Evolutionary conservation across 2,329 filamentous ascomycete genomes (phyloP).

Genomic region (Cladosporium halotolerans): DNA sequence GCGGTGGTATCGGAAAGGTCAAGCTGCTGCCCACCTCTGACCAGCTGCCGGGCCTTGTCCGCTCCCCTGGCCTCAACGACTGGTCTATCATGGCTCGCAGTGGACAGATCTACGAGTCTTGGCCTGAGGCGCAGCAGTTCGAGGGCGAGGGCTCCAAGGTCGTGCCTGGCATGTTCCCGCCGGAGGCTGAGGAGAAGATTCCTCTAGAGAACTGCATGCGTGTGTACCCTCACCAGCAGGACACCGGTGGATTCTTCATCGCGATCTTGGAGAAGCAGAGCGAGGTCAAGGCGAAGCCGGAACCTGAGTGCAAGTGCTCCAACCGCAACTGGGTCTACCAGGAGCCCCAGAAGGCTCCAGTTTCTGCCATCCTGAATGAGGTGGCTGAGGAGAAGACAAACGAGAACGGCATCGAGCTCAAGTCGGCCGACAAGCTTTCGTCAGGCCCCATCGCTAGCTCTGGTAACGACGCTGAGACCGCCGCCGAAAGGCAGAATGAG

Average conservation of each 20-base stretch:
- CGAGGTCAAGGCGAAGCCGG: slow-evolving; percentile 73
- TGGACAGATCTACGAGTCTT: slow-evolving; percentile 70
- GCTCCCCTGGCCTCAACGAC: slow-evolving; percentile 66
- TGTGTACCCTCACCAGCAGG: slow-evolving; percentile 90
- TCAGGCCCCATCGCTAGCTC: slow-evolving; percentile 10
- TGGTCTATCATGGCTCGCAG: slow-evolving; percentile 93
- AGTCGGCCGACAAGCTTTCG: slow-evolving; percentile 12
- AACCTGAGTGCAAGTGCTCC: slow-evolving; percentile 49
- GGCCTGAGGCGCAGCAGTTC: slow-evolving; percentile 57
- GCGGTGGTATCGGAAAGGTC: slow-evolving; percentile 75
- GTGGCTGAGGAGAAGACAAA: slow-evolving; percentile 17
- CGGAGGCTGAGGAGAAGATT: slow-evolving; percentile 52
- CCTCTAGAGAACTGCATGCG: slow-evolving; percentile 87
- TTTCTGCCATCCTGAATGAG: slow-evolving; percentile 37
- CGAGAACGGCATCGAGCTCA: slow-evolving; percentile 5
- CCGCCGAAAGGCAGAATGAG: slow-evolving; percentile 16
- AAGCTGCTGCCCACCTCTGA: slow-evolving; percentile 77
- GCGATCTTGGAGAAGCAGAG: slow-evolving; percentile 85
- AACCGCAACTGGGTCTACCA: slow-evolving; percentile 28
- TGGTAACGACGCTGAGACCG: not conserved
- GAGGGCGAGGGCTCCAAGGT: slow-evolving; percentile 61
- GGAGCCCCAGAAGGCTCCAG: slow-evolving; percentile 18
- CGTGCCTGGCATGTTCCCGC: slow-evolving; percentile 77
- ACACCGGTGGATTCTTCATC: slow-evolving; percentile 97
- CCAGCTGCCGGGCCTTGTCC: slow-evolving; percentile 68